Evolutionary conservation across 2,329 filamentous ascomycete species (phyloP), one percentile per base, ranked within the genome.

Genomic region (Shiraia sp.): DNA sequence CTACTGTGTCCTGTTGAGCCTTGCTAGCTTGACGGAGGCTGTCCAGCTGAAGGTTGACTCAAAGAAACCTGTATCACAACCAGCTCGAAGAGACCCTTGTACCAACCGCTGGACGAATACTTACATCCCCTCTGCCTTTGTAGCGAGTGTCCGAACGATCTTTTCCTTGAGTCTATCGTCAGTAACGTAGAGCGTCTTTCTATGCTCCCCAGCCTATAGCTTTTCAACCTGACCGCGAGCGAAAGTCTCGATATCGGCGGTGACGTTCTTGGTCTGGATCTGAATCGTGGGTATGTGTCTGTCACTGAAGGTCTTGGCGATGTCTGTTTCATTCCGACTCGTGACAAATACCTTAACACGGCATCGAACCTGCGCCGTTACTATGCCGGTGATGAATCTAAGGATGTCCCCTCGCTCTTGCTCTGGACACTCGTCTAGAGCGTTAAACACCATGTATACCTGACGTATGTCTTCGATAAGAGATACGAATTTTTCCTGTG

Each of bases 51-150:
- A 56, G 53, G 10, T 51, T 47, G 16, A 51, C 55, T 51, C 53
- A 57, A 32, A 55, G 43, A 47, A 57, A 59, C 54, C 54, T 57
- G 19, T 15, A 0, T 30, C 4, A 14, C 9, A 9, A 2, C 53
- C 10, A 55, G 45, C 36, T 6, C 16, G 10, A n/a, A 38, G 6
- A 36, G 4, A 14, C 16, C 12, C 23, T 10, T 8, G 27, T 6
- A 8, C 3, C 24, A 1, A 26, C 2, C 15, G 19, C 24, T 24
- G 13, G 19, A 1, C 7, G 24, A 4, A 17, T 36, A 55, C 54
- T 45, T 41, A 60, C 52, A 60, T 60, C 3, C 50, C 53, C 8
- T 55, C 45, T 27, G 56, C 56, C 33, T 47, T 55, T 10, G 19
- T 32, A 36, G 41, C 31, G 16, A 57, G 44, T 6, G 45, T 52